Base-by-base conservation (phyloP, 352 stramenopile species). In the Globisporangium apiculatum region DNA sequence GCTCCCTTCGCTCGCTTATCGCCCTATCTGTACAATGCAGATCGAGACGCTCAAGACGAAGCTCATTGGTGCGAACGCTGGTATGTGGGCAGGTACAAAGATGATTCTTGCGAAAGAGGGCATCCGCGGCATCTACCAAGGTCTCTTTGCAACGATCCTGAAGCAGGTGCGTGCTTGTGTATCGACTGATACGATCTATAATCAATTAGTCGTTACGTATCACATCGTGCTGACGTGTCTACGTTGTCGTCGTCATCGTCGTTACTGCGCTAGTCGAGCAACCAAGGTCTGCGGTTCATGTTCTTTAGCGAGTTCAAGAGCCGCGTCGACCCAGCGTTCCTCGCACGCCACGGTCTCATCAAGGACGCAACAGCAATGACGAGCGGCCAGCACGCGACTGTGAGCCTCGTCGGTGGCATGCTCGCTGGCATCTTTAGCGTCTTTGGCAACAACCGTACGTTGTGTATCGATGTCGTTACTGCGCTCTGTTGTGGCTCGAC, bases 1-100 rank as follows among this genome's bases (percentile, higher is more conserved):
- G 11, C 8, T 15, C 5, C 15, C 31, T 7, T 48, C 14, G 11
- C 9, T 18, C 53, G 38, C 61, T 14, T 5, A 47, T 7, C 42
- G 15, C 11, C 42, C n/a, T 55, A 35, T 38, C 4, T 35, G 24
- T 35, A 24, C 11, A 31, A 3, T 68, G 46, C 43, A 89, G 59
- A 97, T 89, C 70, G 90, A 99, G 64, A 99, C 96, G 18, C 75
- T 99, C 7, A 99, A 98, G 64, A 99, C 96, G 35, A 98, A 98
- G 72, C 89, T 97, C 36, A 99, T 99, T 67, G 92, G 98, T 67
- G 76, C 95, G 6, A 98, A 99, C 62, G 81, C 84, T n/a, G 79
- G 89, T 7, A 88, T 98, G 69, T 71, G 95, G 58, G 59, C 83
- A 59, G 92, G 92, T 51, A 91, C 96, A 14, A 89, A 93, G 62